Evolutionary conservation across 306 rosid genomes (phyloP).

Genomic region (Ammopiptanthus mongolicus): DNA sequence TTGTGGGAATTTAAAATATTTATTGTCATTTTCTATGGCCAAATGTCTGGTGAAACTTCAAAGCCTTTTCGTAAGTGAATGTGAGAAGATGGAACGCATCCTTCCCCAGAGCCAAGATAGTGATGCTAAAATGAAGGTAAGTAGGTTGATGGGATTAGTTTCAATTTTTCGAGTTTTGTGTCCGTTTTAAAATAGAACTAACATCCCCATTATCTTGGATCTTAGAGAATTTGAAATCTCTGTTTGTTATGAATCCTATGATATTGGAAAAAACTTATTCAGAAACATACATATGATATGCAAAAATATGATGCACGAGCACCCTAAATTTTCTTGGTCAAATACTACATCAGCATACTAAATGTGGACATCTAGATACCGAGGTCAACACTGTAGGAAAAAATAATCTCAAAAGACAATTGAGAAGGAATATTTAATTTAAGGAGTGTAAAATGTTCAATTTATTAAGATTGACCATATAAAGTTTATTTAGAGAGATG

Average conservation of each 20-base stretch:
- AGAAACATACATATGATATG: not conserved
- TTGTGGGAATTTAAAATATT: not conserved
- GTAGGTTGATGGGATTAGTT: not conserved
- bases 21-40: slow-evolving; percentile 20
- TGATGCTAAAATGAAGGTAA: not conserved
- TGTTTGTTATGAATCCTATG: not conserved
- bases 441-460: no score
- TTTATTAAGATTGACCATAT: no score
- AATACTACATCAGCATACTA: not conserved
- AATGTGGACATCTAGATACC: not conserved
- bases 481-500: no score
- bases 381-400: no score
- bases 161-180: not conserved
- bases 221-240: not conserved
- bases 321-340: not conserved
- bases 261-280: no score
- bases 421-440: no score
- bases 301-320: not conserved
- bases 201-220: no score
- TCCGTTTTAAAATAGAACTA: not conserved
- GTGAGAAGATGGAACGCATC: slow-evolving; percentile 25
- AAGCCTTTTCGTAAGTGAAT: slow-evolving; percentile 21
- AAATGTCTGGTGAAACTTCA: slow-evolving; percentile 21
- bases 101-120: not conserved
- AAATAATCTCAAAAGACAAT: no score